Evolutionary conservation across 352 stramenopile genomes (phyloP), one percentile per base, ranked within the genome.

Genomic region (Pythium myriotylum): DNA sequence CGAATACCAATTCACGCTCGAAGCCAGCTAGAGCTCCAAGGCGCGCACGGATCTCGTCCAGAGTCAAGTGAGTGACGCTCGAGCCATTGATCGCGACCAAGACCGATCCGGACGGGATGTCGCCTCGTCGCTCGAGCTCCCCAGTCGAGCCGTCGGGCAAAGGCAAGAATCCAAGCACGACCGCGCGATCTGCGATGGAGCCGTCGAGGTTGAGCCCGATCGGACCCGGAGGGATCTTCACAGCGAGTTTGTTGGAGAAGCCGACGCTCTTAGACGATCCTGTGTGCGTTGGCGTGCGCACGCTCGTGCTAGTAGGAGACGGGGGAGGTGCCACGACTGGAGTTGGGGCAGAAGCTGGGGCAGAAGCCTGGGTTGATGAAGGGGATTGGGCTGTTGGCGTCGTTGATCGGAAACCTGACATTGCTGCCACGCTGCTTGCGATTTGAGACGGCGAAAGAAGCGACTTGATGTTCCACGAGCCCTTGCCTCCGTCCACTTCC

Each of bases 31-130:
- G 67, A 0, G 77, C 79, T 2, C 68, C 58, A 7, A 91, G 70
- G 24, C 72, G 74, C n/a, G 56, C 55, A 17, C 76, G 68, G 9
- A 85, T 64, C 22, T 75, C 62, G n/a, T 67, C 62, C 0, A 86
- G 71, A 1, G 61, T 62, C 9, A 74, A 48, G 39, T 66, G 69
- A 7, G 76, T 81, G 40, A 92, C 72, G 63, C 88, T 84, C 23
- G 86, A 73, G 17, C 74, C 80, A 45, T 94, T 89, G 59, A 94
- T 85, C 12, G 64, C 57, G 24, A 94, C 71, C 39, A 94, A 65
- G 16, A 83, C 59, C 5, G 81, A 84, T 12, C 85, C 85, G 12
- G 60, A 50, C 0, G 70, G 64, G 45, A 94, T 79, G 49, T 72
- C 74, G 26, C 80, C 83, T 50, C 82, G 72, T 9, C 54, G 62